A percentile compares a stretch with the other conserved stretches of the same genome.
Conservation (phyloP, 352 stramenopile species). For the Globisporangium mamillatum region DNA sequence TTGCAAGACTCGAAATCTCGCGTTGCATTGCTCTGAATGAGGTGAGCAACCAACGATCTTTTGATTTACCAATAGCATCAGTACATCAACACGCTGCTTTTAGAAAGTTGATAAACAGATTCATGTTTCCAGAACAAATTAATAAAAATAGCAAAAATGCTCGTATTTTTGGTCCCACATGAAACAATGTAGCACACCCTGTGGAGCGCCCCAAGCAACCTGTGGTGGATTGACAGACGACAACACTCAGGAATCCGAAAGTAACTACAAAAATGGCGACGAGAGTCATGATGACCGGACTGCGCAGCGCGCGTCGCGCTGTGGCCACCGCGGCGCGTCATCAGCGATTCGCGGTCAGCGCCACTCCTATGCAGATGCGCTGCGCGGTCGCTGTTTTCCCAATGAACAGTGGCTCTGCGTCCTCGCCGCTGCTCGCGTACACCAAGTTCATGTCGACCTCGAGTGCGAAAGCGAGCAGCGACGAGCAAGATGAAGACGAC, state of each 20-base stretch:
- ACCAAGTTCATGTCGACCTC: slow-evolving; percentile 12
- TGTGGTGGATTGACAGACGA: neutral
- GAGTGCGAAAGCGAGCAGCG: neutral
- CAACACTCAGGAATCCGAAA: neutral
- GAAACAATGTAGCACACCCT: neutral
- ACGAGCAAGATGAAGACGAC: slow-evolving; percentile 8
- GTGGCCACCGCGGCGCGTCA: neutral
- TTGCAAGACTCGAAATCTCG: neutral
- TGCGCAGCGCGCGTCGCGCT: slow-evolving; percentile 6
- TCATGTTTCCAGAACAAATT: no score
- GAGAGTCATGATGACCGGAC: neutral
- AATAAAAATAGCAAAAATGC: neutral
- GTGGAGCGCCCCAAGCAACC: neutral
- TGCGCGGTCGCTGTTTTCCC: neutral
- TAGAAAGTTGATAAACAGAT: no score
- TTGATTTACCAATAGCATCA: neutral
- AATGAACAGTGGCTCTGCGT: neutral
- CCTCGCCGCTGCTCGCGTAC: slow-evolving; percentile 3
- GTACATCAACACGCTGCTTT: neutral
- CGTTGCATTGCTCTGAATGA: neutral
- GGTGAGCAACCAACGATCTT: neutral
- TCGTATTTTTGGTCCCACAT: neutral
- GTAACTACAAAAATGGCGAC: slow-evolving; percentile 1
- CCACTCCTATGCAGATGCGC: slow-evolving; percentile 1
- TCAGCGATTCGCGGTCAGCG: neutral